Conservation (phyloP, 2,329 filamentous ascomycete genomes). For the Alternaria novae-zelandiae region DNA sequence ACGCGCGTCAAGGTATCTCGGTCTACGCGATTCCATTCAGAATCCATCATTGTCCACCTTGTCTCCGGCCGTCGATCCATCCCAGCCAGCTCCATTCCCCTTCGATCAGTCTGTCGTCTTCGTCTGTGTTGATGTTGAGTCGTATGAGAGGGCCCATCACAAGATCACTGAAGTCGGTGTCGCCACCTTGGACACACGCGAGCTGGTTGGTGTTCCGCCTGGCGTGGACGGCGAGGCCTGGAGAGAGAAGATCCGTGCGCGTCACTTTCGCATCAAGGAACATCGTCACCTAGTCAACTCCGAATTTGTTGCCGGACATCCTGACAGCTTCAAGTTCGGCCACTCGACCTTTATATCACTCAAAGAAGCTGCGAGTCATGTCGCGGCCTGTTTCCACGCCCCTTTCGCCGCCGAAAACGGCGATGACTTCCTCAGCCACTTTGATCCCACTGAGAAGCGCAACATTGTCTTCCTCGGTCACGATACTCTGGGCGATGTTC, state of each 20-base stretch:
- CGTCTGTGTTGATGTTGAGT: constrained; percentile 82
- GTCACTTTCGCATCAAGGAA: constrained; percentile 81
- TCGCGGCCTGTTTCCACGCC: constrained; percentile 64
- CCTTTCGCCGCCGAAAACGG: constrained; percentile 54
- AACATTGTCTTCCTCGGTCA: constrained; percentile 83
- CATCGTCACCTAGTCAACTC: constrained; percentile 69
- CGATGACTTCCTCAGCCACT: neutral
- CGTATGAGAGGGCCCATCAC: constrained; percentile 70
- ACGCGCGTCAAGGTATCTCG: constrained; percentile 73
- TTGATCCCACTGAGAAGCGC: constrained; percentile 50
- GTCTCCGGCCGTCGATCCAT: constrained; percentile 22
- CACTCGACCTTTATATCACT: constrained; percentile 62
- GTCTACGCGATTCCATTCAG: constrained; percentile 59
- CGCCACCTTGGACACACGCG: constrained; percentile 75
- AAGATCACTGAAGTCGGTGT: constrained; percentile 87
- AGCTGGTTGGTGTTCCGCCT: constrained; percentile 63
- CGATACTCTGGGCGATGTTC: constrained; percentile 70
- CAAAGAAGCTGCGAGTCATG: constrained; percentile 51
- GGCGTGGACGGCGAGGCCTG: constrained; percentile 70
- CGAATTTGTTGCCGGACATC: constrained; percentile 73
- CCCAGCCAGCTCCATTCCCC: constrained; percentile 29
- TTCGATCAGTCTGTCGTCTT: constrained; percentile 66
- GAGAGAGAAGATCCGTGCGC: constrained; percentile 69
- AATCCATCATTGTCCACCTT: neutral
- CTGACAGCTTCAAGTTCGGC: constrained; percentile 77